Evolutionary conservation across 768 basidiomycete species (phyloP), one percentile per base, ranked within the genome.

Genomic region (Lyophyllum atratum): DNA sequence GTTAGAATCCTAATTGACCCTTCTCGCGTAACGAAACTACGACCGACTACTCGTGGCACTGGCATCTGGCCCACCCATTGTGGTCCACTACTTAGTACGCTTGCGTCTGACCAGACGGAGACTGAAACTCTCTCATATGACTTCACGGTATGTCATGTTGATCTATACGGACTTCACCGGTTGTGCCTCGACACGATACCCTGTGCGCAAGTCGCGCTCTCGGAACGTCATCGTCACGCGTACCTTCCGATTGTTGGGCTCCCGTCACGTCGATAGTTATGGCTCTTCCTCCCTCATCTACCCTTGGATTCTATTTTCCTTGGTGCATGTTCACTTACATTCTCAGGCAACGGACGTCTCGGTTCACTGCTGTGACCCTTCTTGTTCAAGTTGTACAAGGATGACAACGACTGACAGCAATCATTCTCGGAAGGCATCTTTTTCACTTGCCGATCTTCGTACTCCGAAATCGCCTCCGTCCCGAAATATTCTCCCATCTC

Each of bases 401-500:
- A 37, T 22, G 8, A 22, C 31, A 33, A 50, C 21, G 33, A 28
- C 39, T 2, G 21, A 22, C n/a, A n/a, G n/a, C n/a, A n/a, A n/a
- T n/a, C n/a, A n/a, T n/a, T 33, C 8, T 47, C 45, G n/a, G 31
- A 14, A 34, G 51, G 39, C 51, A 19, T 42, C 29, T 29, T 2
- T 15, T 42, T 24, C 40, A 43, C 29, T 47, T 17, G 6, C 26
- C n/a, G 40, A 29, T 19, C 37, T n/a, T 46, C 12, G 47, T 47
- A 39, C 48, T 44, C 49, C 58, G 52, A 50, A 46, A 33, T 55
- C 21, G 8, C 45, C 48, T 55, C 39, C 37, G 39, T 43, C 14
- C 42, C 47, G 47, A 52, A n/a, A 25, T 31, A 56, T 45, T 5
- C n/a, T 21, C n/a, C 59, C 51, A 37, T 47, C 33, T 19, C 26